A percentile compares a stretch with the other conserved stretches of the same genome.
phyloP scores from a whole-genome alignment of 768 basidiomycete species.

The Strobilomyces dryophilus region DNA sequence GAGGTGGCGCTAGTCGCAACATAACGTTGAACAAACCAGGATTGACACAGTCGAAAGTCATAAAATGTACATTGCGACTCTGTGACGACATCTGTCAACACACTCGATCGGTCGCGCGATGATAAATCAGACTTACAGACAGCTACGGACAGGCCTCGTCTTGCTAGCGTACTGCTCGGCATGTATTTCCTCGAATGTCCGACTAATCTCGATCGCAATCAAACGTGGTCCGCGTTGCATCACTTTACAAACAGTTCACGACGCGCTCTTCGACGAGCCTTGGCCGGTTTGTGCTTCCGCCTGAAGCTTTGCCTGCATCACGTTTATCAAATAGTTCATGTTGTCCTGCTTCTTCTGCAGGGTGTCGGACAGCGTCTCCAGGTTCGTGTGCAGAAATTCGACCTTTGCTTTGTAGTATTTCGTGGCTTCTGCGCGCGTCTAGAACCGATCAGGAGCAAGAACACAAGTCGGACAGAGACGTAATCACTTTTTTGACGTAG shows the following conservation, averaged over 20 bases:
- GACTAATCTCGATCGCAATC: neutral
- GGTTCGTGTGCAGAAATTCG: constrained; percentile 75
- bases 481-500: constrained; percentile 83
- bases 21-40: neutral
- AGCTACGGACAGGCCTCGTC: neutral
- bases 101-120: too few species aligned
- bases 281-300: constrained; percentile 7
- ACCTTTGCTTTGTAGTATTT: constrained; percentile 82
- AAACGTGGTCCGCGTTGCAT: neutral
- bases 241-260: constrained; percentile 10
- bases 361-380: constrained; percentile 84
- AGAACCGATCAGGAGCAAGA: constrained; percentile 6
- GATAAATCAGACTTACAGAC: neutral
- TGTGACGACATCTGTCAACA: neutral
- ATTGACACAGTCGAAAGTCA: neutral
- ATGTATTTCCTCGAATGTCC: neutral
- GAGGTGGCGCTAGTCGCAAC: neutral
- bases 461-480: constrained; percentile 7
- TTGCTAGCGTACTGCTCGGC: neutral
- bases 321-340: constrained; percentile 64
- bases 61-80: neutral
- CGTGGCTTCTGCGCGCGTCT: constrained; percentile 79
- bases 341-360: constrained; percentile 92
- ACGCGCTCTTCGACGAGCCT: constrained; percentile 17
- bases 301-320: constrained; percentile 65